Conservation (phyloP, 2,329 filamentous ascomycete genomes). For the Kalmusia sp. region DNA sequence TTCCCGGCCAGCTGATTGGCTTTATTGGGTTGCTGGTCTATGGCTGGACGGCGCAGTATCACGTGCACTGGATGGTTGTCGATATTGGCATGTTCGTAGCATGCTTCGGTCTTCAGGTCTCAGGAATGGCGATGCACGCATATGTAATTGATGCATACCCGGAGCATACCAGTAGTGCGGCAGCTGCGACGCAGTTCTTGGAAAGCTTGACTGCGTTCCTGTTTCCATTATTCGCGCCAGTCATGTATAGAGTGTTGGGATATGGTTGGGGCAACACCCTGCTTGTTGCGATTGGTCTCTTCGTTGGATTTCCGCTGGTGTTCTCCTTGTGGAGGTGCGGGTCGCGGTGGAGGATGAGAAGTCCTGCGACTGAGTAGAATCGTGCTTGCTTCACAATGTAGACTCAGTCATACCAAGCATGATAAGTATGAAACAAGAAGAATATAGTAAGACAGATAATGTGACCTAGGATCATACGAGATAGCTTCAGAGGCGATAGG, state of each 20-base stretch:
- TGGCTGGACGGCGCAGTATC: constrained; percentile 33
- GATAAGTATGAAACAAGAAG: too few relatives aligned
- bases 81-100: constrained; percentile 58
- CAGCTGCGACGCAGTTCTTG: constrained; percentile 28
- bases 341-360: constrained; percentile 27
- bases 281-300: constrained; percentile 43
- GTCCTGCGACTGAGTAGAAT: constrained; percentile 10
- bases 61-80: constrained; percentile 45
- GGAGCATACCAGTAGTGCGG: constrained; percentile 42
- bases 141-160: constrained; percentile 68
- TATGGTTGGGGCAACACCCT: constrained; percentile 47
- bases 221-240: constrained; percentile 48
- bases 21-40: constrained; percentile 32
- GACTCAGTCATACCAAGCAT: too few relatives aligned
- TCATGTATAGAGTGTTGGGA: constrained; percentile 43
- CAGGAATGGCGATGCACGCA: constrained; percentile 55
- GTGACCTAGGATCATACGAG: too few relatives aligned
- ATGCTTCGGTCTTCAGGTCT: constrained; percentile 42
- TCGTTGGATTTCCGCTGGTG: constrained; percentile 55
- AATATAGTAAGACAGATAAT: too few relatives aligned
- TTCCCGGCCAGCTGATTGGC: constrained; percentile 29
- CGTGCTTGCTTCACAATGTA: too few relatives aligned
- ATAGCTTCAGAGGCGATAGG: too few relatives aligned
- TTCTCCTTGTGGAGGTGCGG: constrained; percentile 40
- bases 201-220: constrained; percentile 29